These are phyloP conservation scores for Picochlorum sp. DNA, from an alignment of 139 green algal species.

Conservation along the genomic window DNA sequence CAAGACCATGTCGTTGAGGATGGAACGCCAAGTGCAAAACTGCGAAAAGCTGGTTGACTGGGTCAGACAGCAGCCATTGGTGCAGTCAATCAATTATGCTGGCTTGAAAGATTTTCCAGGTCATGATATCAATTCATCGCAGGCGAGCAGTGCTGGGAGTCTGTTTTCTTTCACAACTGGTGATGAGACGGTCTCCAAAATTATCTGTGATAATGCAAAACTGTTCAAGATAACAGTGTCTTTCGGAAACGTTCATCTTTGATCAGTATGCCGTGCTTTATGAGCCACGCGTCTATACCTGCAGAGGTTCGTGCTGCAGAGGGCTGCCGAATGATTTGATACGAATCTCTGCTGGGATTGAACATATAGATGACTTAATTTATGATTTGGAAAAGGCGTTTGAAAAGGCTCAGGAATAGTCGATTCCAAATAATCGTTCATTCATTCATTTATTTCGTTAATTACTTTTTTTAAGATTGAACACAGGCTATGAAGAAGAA, in stretches of 20 bases:
- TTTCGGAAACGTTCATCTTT: constrained; percentile 78
- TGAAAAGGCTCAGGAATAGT: constrained; percentile 24
- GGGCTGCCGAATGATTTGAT: constrained; percentile 94
- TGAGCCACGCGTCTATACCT: constrained; percentile 90
- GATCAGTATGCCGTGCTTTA: constrained; percentile 95
- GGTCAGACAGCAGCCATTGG: constrained; percentile 64
- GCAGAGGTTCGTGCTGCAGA: constrained; percentile 74
- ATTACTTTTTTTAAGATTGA: too few species aligned
- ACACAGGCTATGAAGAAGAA: not conserved
- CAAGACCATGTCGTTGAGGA: constrained; percentile 94
- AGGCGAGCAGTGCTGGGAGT: constrained; percentile 58
- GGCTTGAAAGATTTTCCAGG: constrained; percentile 52
- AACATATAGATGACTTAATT: constrained; percentile 78
- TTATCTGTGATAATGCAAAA: constrained; percentile 73
- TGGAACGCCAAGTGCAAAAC: constrained; percentile 73
- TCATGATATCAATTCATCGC: constrained; percentile 43
- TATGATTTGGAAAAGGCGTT: constrained; percentile 54
- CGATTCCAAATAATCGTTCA: constrained; percentile 1
- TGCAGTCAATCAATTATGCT: constrained; percentile 88
- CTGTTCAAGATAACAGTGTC: constrained; percentile 92
- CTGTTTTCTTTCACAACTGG: constrained; percentile 81
- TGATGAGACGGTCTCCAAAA: constrained; percentile 29
- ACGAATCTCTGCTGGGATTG: constrained; percentile 83
- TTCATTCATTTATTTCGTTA: too few species aligned
- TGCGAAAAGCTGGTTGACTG: constrained; percentile 64